Base-by-base conservation (phyloP, 495 filamentous ascomycete species). In the Aspergillus wentii region DNA sequence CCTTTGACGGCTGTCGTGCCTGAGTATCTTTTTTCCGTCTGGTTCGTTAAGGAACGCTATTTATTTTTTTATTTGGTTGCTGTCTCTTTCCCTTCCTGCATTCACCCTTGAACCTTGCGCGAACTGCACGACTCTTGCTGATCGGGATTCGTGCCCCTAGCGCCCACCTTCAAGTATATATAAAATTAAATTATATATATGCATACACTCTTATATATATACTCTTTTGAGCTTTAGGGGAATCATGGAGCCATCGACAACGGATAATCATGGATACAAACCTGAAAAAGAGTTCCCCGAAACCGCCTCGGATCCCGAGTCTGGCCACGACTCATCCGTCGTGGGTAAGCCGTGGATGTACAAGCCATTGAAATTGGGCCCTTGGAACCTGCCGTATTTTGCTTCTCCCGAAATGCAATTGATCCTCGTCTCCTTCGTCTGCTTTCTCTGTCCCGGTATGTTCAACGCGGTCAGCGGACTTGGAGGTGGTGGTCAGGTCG, bases 361-460 rank as follows among this genome's bases (percentile, higher is more conserved):
- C 68, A 79, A 77, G 54, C 74, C 75, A 26, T 40, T 80, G 31
- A 75, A 61, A 31, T 34, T 86, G 34, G 74, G 73, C 29, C 56
- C 56, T 13, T 71, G 52, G 52, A 74, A 72, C 44, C 38, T 82
- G 4, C 74, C 77, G 4, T 88, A 78, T 72, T 89, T 82, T 64
- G 85, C 86, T 34, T 88, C 83, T 17, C 86, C 86, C 3, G 76
- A 80, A 48, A 59, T 76, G 23, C 86, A 91, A 60, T 68, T 91
- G 27, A 42, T 85, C 19, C 68, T 94, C 63, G 82, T 90, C 29
- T 78, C 86, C 14, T 74, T 90, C 46, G 86, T 92, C 37, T 94
- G 88, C 62, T 94, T 94, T 73, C 66, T 94, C 42, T 94, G 88
- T 54, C 88, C 88, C 4, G 87, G 86, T 56, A 86, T 83, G 75